Conservation (phyloP, 768 basidiomycete genomes). For the Mrakia hoshinonis region DNA sequence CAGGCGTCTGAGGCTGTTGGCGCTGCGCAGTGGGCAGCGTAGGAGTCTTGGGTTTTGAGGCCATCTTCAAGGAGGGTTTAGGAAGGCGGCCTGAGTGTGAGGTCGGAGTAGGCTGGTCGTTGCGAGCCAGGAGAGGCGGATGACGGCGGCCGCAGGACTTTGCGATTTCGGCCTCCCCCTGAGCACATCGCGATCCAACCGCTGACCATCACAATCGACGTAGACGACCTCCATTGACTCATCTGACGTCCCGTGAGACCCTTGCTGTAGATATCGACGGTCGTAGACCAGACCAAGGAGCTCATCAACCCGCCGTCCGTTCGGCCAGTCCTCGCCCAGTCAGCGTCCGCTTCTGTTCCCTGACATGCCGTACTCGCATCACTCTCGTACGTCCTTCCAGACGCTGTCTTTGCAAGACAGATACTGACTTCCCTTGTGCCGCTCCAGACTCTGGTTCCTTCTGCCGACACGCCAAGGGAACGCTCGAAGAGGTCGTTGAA, state of each 20-base stretch:
- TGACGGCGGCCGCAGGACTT: no score
- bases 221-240: no score
- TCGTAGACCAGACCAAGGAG: no score
- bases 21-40: conserved; percentile 8
- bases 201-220: no score
- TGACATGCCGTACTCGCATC: conserved; percentile 28
- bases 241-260: no score
- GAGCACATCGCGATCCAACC: no score
- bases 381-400: conserved; percentile 25
- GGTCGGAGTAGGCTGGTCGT: background rate
- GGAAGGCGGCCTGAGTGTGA: background rate
- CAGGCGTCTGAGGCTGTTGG: conserved; percentile 16
- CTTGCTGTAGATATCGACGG: no score
- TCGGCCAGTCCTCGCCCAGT: no score
- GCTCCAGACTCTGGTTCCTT: conserved; percentile 68
- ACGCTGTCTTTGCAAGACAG: background rate
- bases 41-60: background rate
- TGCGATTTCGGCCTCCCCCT: no score
- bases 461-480: conserved; percentile 77
- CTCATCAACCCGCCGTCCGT: no score
- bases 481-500: conserved; percentile 67
- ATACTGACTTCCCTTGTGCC: background rate
- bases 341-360: background rate
- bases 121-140: background rate
- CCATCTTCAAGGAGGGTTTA: background rate